Evolutionary conservation across 495 filamentous ascomycete species (phyloP).

Genomic region (Cairneyella variabilis): DNA sequence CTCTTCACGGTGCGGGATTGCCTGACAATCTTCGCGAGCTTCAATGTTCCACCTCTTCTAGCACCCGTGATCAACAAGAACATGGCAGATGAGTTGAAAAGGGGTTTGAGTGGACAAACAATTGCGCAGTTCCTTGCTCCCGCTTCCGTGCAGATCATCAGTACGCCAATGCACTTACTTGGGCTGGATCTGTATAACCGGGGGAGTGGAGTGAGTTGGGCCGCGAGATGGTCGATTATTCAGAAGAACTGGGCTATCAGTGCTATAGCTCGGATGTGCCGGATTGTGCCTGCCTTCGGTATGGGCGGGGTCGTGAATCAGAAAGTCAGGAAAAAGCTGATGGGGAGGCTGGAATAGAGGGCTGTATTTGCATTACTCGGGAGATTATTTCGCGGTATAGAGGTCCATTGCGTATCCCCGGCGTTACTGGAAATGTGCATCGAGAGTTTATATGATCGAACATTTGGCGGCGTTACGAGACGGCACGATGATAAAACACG

Average conservation of each 20-base stretch:
- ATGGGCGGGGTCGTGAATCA: slow-evolving; percentile 87
- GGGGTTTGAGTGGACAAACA: slow-evolving; percentile 41
- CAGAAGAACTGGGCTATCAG: slow-evolving; percentile 74
- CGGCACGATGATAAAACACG: too few relatives aligned
- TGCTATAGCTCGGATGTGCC: slow-evolving; percentile 74
- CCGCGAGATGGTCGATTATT: slow-evolving; percentile 60
- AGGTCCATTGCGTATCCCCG: too few relatives aligned
- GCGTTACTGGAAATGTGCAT: too few relatives aligned
- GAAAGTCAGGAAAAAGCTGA: slow-evolving; percentile 52
- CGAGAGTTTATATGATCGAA: too few relatives aligned
- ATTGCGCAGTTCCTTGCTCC: slow-evolving; percentile 79
- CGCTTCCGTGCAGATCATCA: slow-evolving; percentile 73
- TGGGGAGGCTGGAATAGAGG: slow-evolving; percentile 19
- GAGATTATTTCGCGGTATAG: too few relatives aligned
- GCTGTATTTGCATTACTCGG: too few relatives aligned
- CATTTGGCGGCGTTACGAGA: too few relatives aligned
- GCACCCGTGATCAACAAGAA: slow-evolving; percentile 58
- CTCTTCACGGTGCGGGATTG: slow-evolving; percentile 85
- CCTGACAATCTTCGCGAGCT: slow-evolving; percentile 88
- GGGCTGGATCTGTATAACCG: slow-evolving; percentile 87
- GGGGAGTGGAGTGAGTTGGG: slow-evolving; percentile 47
- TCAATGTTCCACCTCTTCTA: slow-evolving; percentile 81
- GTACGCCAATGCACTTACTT: slow-evolving; percentile 83
- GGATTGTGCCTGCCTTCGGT: slow-evolving; percentile 93
- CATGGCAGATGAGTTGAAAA: slow-evolving; percentile 43